Conservation (phyloP, 2,329 filamentous ascomycete species). For the Drechslerella coelobrocha region DNA sequence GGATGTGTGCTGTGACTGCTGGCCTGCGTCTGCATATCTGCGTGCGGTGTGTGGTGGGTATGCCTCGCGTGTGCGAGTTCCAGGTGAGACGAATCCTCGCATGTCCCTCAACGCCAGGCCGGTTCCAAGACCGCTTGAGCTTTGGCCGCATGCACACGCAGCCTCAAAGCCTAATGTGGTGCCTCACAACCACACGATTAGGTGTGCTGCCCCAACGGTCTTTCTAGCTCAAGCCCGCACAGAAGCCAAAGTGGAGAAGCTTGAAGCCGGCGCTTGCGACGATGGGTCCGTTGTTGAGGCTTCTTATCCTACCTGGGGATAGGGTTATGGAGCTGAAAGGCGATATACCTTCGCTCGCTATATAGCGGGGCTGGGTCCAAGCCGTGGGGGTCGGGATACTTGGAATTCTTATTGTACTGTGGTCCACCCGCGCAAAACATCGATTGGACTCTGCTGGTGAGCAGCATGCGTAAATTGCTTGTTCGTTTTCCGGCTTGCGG, state of each 20-base stretch:
- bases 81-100: neutral
- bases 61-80: neutral
- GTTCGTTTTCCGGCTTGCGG: neutral
- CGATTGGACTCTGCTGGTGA: neutral
- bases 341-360: neutral
- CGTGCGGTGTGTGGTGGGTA: neutral
- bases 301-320: neutral
- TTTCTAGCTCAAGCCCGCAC: neutral
- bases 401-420: neutral
- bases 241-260: neutral
- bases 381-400: neutral
- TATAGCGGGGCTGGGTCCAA: neutral
- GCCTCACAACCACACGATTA: constrained; percentile 1
- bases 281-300: neutral
- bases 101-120: neutral
- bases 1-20: constrained; percentile 3
- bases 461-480: neutral
- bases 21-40: neutral
- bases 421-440: neutral
- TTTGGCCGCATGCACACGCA: constrained; percentile 5
- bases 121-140: neutral
- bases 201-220: neutral
- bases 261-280: neutral
- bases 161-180: no score
- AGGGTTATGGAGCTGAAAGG: neutral